Base-by-base conservation (phyloP, 208 protist species). In the Phytomonas serpens region DNA sequence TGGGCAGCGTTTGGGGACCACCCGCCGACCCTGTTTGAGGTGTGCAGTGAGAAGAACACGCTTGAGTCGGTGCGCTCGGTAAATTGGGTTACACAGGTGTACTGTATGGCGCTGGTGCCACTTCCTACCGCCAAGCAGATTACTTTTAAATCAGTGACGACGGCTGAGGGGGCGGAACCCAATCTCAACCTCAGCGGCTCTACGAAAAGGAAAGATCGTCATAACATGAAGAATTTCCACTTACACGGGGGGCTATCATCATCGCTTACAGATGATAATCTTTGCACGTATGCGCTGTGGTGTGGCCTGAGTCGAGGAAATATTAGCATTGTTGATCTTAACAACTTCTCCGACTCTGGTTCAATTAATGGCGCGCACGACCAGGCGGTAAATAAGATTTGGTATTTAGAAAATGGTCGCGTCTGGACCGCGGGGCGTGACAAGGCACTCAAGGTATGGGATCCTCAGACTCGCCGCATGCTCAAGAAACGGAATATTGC, bases 341-440 rank as follows among this genome's bases (percentile, higher is more conserved):
- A 73, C 36, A 77, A 73, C 68, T 75, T 79, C 71, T 80, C 73
- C 29, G 77, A 85, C 27, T 72, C 73, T 27, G 84, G 82, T 71
- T 33, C 84, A 37, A 89, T 96, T 66, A 71, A 75, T 62, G 77
- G 77, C 51, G 91, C 88, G 13, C 91, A 96, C 77, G 77, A 64
- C 23, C 86, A 93, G 68, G 88, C 88, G 13, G 77, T 96, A 61
- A 81, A 86, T 68, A 69, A 76, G 31, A 75, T 96, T 0, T 96
- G 91, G 88, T 86, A 83, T 61, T 78, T 90, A 73, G 76, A 77
- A 52, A 82, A 85, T 40, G 84, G 87, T 47, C 87, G 81, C 40
- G 91, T 96, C n/a, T 93, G 88, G 87, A 85, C 87, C 14, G 86
- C 91, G 11, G 91, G 91, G 1, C 82, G 82, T 23, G 91, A 96